Evolutionary conservation across 164 flowering plant species (phyloP).

Genomic region (Taxillus chinensis): DNA sequence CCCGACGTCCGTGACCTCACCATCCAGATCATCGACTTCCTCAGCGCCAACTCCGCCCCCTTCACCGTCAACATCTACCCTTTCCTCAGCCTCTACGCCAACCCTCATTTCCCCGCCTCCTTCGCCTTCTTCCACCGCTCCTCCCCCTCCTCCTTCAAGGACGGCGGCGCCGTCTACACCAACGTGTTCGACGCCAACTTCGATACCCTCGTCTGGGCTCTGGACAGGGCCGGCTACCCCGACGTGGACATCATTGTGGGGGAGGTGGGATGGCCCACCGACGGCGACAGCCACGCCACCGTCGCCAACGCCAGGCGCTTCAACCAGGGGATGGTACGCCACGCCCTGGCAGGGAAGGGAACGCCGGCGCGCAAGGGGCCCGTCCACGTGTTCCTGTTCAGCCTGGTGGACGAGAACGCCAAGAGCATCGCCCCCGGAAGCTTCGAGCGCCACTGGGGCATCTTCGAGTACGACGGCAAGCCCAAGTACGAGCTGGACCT

Average conservation of each 20-base stretch:
- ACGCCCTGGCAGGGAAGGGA: constrained; percentile 48
- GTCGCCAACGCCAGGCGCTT: constrained; percentile 46
- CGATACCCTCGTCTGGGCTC: constrained; percentile 63
- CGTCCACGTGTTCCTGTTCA: constrained; percentile 57
- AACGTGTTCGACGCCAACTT: constrained; percentile 90
- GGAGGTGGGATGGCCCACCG: constrained; percentile 98
- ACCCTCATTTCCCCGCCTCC: constrained; percentile 60
- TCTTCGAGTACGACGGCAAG: constrained; percentile 80
- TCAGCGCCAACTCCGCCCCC: constrained; percentile 48
- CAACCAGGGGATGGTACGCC: constrained; percentile 66
- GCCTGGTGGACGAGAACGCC: constrained; percentile 70
- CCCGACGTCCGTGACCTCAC: constrained; percentile 53
- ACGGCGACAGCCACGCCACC: constrained; percentile 65
- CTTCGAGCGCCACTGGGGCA: constrained; percentile 95
- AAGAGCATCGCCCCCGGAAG: constrained; percentile 76
- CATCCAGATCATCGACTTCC: constrained; percentile 44
- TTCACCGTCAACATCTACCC: constrained; percentile 93
- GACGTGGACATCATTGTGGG: constrained; percentile 64
- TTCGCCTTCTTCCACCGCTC: constrained; percentile 83
- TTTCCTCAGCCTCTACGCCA: constrained; percentile 70
- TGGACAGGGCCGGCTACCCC: constrained; percentile 56
- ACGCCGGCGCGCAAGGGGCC: constrained; percentile 55
- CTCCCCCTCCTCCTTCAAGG: constrained; percentile 31
- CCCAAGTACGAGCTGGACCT: constrained; percentile 73
- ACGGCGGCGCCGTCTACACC: constrained; percentile 40